phyloP scores from a whole-genome alignment of 139 green algal species.

The Choricystis sp. region DNA sequence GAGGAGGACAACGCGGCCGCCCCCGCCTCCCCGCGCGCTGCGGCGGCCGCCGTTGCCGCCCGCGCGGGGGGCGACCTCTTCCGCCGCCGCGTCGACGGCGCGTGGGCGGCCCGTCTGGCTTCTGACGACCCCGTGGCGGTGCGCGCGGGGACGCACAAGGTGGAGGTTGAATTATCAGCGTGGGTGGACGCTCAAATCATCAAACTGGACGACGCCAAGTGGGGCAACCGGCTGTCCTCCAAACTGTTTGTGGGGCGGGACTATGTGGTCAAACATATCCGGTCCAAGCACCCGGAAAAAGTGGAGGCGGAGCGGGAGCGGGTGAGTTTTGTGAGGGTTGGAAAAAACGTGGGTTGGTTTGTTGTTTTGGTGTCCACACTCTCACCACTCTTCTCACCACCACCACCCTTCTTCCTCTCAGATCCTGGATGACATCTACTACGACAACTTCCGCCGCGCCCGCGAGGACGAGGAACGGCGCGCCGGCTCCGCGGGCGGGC shows the following conservation, averaged over 20 bases:
- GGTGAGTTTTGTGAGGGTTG: slow-evolving; percentile 1
- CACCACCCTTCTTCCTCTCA: no score
- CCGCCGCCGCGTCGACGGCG: slow-evolving; percentile 25
- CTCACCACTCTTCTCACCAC: neutral
- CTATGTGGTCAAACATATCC: slow-evolving; percentile 84
- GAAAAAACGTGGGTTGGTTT: neutral
- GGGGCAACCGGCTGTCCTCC: slow-evolving; percentile 57
- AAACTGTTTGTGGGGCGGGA: slow-evolving; percentile 73
- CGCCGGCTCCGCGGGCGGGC: neutral
- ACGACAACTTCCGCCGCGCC: slow-evolving; percentile 15
- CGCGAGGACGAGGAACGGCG: slow-evolving; percentile 4
- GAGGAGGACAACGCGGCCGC: neutral
- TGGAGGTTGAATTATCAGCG: slow-evolving; percentile 32
- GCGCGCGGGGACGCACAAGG: slow-evolving; percentile 13
- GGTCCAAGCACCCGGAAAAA: slow-evolving; percentile 57
- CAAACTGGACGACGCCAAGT: slow-evolving; percentile 63
- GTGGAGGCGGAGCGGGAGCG: slow-evolving; percentile 35
- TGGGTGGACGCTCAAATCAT: slow-evolving; percentile 58
- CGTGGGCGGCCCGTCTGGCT: slow-evolving; percentile 30
- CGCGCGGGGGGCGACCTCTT: neutral
- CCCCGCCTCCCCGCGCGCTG: neutral
- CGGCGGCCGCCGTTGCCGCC: neutral
- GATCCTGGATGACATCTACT: slow-evolving; percentile 20
- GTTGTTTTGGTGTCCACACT: neutral
- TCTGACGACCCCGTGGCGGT: slow-evolving; percentile 37